Base-by-base conservation (phyloP, 768 basidiomycete species). In the Suillus alpinus region DNA sequence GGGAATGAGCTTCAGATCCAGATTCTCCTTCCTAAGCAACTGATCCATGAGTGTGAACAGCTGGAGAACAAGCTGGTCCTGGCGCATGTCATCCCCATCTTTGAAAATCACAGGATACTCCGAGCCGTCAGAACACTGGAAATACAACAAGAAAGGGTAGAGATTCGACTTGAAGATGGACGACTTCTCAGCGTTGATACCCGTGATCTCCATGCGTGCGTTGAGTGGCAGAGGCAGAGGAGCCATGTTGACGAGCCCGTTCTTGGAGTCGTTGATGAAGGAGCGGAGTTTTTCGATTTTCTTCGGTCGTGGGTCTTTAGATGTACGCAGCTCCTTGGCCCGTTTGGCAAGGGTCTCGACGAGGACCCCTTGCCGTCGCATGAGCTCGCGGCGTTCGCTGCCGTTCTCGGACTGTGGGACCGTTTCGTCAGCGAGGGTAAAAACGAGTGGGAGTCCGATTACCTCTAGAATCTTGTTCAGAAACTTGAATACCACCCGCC, bases 11-110 rank as follows among this genome's bases (percentile, higher is more conserved):
- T 94, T 92, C 60, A 98, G 78, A 70, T 98, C 97, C 57, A 99
- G 73, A 71, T 97, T 97, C 77, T 98, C 97, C 75, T 95, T 96
- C 60, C 94, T 79, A 62, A 98, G 76, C 29, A 99, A 75, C 52
- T 91, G 83, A 71, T 99, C 95, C 97, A 99, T 99, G 31, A 99
- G 85, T 16, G 95, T 97, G 74, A 99, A 95, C n/a, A 98, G 81
- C 73, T 99, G 97, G 55, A 98, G 90, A 31, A 98, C 95, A 40
- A 99, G 85, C 73, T 99, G 97, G 71, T 99, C 97, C 73, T 99
- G 97, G 23, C 97, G 88, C 82, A 98, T 89, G 70, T 99, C 97
- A 70, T 98, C 97, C 14, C 97, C 97, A 66, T 98, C 95, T 75
- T 98, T 99, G 83, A 98, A 98, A 62, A 99, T 98, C 56, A 98